Evolutionary conservation across 441 rosid genomes (phyloP), one percentile per base, ranked within the genome.

Genomic region (Theobroma grandiflorum): DNA sequence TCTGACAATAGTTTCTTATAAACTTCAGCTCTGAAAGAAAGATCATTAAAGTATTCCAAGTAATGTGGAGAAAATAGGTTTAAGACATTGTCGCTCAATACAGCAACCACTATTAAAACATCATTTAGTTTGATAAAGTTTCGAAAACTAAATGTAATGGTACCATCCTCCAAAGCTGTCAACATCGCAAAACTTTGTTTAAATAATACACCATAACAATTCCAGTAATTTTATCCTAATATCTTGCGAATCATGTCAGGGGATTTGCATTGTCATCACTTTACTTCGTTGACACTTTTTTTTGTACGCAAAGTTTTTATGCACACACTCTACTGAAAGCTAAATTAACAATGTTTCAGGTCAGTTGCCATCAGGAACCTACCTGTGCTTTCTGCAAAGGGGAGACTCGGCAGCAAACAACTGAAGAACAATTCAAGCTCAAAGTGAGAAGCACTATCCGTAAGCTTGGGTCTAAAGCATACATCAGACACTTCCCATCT

Each of bases 351-450:
- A 53, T 31, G 9, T 18, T 38, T 58, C 4, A 69, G 53, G 63
- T 6, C 11, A 14, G 66, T 58, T 47, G 50, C 74, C 63, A 52
- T 62, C 50, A 67, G 42, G 68, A 77, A 76, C 72, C 57, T 81
- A 97, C 99, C 98, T 97, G 99, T 38, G 99, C 99, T 88, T 97
- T 97, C 88, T 95, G 99, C 75, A 97, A 85, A 53, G 99, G 99
- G 81, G 99, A 97, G 85, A 97, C 99, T 65, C 99, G 97, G 81
- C 99, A 97, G 88, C 99, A 97, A 84, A 95, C 98, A 80, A 97
- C 99, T 52, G 99, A 94, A 81, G 87, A 88, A 83, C 99, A 97
- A 84, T 94, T 96, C 93, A 97, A 85, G 90, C 99, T 94, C 89
- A 97, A 85, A 86, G 89, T 95, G 85, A 97, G 98, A 58, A 97